phyloP scores from a whole-genome alignment of 225 moss, liverwort and hornwort genomes.

The Bryum argenteum region DNA sequence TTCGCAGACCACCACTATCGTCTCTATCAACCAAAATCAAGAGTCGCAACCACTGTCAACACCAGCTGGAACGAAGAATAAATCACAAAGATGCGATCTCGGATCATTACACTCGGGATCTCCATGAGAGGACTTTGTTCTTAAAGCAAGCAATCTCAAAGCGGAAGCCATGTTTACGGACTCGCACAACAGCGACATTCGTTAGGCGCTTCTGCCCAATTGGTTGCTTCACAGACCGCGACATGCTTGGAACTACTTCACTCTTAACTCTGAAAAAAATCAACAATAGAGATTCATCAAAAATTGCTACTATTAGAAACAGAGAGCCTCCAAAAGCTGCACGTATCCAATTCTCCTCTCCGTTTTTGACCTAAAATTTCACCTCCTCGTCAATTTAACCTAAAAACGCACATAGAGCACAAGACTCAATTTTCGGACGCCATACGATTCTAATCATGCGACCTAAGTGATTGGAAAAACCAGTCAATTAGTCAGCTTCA shows the following conservation, averaged over 20 bases:
- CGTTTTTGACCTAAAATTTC: conserved; percentile 2
- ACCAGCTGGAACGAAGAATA: not conserved
- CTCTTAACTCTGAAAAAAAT: conserved; percentile 15
- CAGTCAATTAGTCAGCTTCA: not conserved
- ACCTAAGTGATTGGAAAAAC: not conserved
- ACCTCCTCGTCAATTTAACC: not conserved
- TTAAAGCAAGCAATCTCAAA: conserved; percentile 99
- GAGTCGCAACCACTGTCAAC: not conserved
- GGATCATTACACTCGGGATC: conserved; percentile 79
- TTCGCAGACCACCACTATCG: conserved; percentile 1
- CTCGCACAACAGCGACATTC: conserved; percentile 88
- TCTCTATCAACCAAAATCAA: conserved; percentile 8
- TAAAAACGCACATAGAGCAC: not conserved
- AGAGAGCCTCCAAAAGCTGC: not conserved
- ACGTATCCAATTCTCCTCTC: not conserved
- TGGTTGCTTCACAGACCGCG: conserved; percentile 75
- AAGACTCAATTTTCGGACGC: not conserved
- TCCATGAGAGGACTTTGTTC: conserved; percentile 98
- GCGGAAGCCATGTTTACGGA: conserved; percentile 82
- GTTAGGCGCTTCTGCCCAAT: conserved; percentile 96
- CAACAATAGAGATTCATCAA: conserved; percentile 4
- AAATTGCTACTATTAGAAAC: not conserved
- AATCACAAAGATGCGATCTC: not conserved
- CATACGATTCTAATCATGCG: not conserved
- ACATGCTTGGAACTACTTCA: conserved; percentile 46